These are phyloP conservation scores for Catunica adiposa DNA, from an alignment of 2,329 filamentous ascomycete species.

Conservation along the genomic window DNA sequence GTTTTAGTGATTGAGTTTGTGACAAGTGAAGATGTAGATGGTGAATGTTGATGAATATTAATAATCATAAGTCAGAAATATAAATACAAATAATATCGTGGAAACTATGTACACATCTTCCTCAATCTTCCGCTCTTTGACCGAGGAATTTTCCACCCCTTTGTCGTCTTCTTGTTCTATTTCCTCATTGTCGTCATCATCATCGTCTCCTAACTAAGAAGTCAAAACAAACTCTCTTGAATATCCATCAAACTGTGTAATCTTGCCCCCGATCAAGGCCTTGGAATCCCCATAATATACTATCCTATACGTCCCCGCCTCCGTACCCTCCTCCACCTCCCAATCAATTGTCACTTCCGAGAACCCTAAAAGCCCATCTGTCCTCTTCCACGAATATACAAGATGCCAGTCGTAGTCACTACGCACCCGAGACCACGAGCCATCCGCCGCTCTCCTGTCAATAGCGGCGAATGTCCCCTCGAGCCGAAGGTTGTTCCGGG, in stretches of 20 bases:
- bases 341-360: constrained; percentile 63
- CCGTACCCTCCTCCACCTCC: constrained; percentile 38
- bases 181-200: background rate
- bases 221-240: constrained; percentile 35
- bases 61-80: background rate
- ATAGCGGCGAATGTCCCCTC: constrained; percentile 64
- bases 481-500: constrained; percentile 66
- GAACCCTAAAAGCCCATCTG: constrained; percentile 50
- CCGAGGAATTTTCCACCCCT: background rate
- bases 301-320: constrained; percentile 56
- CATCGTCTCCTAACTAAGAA: background rate
- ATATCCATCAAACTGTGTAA: constrained; percentile 53
- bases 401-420: constrained; percentile 71
- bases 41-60: background rate
- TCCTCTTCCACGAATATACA: constrained; percentile 63
- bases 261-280: constrained; percentile 35
- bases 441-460: constrained; percentile 29
- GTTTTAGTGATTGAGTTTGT: background rate
- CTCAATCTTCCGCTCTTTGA: too few relatives aligned
- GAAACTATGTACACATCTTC: background rate
- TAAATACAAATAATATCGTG: background rate
- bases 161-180: background rate
- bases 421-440: constrained; percentile 48
- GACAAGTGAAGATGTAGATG: background rate
- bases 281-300: constrained; percentile 78